Conservation (phyloP, 495 filamentous ascomycete genomes). For the Hyphodiscus hymeniophilus region DNA sequence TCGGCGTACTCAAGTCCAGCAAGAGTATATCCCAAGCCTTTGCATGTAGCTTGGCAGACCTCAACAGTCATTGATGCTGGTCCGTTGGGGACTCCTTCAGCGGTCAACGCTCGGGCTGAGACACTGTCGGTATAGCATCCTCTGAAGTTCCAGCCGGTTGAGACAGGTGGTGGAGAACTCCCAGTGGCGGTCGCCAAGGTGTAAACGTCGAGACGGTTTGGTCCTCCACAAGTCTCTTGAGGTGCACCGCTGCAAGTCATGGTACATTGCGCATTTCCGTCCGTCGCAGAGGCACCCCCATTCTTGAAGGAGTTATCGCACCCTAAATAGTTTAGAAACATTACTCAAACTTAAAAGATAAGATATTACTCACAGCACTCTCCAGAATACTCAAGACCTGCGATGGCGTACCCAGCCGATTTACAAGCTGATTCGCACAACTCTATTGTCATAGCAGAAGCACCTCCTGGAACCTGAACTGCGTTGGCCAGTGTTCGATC, state of each 20-base stretch:
- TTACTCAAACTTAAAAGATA: background rate
- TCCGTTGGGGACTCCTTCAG: constrained; percentile 5
- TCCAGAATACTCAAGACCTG: constrained; percentile 38
- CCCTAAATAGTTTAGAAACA: background rate
- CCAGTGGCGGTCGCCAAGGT: constrained; percentile 34
- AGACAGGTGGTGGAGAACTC: background rate
- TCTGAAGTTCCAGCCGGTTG: constrained; percentile 3
- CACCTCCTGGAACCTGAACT: constrained; percentile 10
- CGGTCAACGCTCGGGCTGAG: constrained; percentile 5
- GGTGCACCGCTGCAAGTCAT: constrained; percentile 47
- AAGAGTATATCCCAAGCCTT: constrained; percentile 19
- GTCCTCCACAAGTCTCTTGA: constrained; percentile 48
- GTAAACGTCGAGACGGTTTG: background rate
- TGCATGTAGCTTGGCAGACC: constrained; percentile 29
- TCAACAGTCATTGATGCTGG: constrained; percentile 33
- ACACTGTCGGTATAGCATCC: constrained; percentile 17
- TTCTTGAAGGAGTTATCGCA: background rate
- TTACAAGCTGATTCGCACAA: constrained; percentile 36
- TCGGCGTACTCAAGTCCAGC: constrained; percentile 39
- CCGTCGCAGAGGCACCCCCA: background rate
- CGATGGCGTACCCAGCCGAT: constrained; percentile 34
- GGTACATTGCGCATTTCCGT: constrained; percentile 29
- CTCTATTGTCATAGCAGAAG: constrained; percentile 23
- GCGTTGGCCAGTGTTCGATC: constrained; percentile 8
- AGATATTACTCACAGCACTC: constrained; percentile 21